Base-by-base conservation (phyloP, 805 yeast species). In the Candida glaebosa region DNA sequence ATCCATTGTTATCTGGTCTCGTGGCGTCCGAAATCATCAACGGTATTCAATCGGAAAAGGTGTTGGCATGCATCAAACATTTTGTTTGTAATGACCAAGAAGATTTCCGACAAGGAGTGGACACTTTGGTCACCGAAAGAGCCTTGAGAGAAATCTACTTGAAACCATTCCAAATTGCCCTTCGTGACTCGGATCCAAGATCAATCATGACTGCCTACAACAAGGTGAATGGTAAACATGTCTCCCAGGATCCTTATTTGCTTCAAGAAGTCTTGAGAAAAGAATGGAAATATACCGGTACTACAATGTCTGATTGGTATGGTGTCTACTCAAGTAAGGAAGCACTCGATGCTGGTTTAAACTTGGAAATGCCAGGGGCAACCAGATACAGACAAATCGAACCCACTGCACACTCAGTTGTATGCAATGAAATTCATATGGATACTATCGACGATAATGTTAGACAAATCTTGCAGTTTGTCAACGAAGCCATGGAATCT, bases 311-410 rank as follows among this genome's bases (percentile, higher is more conserved):
- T 20, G 87, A 81, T 58, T 81, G 86, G 86, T 74, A 53, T 53
- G 87, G 86, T 18, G 67, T 71, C 7, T 79, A 75, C 55, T 67
- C 80, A 12, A 60, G 62, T 28, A 65, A 63, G 33, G 71, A 67
- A 33, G 51, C 81, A 10, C 54, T 80, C 36, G 67, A 71, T 31
- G 76, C 77, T 26, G 85, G 86, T 5, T 61, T 81, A 41, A 82
- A 79, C 53, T 61, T 81, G 50, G 87, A 81, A 57, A 78, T 79
- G 83, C 87, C 87, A 1, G 87, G 86, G 28, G 77, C 79, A 15
- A 61, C 79, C 2, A 58, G 71, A 35, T 70, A 69, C 56, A 56
- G 81, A 61, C 61, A 71, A 48, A 59, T 59, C 1, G 58, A 58
- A 20, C 58, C 67, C 9, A 58, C 77, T 14, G 45, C 63, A 5